Base-by-base conservation (phyloP, 2,329 filamentous ascomycete genomes). In the Beauveria medogensis region DNA sequence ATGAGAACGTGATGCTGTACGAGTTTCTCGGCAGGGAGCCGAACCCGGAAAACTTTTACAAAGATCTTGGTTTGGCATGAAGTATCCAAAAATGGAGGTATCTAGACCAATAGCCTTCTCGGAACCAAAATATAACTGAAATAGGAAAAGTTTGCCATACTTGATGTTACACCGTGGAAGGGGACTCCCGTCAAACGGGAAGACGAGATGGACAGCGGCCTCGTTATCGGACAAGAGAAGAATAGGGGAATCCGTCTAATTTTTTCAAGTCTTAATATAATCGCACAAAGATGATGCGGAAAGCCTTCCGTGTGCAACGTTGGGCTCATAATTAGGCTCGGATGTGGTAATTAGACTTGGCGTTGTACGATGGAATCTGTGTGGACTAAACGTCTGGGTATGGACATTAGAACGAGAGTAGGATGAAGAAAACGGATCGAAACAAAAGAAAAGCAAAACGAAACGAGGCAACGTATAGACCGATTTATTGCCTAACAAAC, bases 1-100 rank as follows among this genome's bases (percentile, higher is more conserved):
- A 92, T 66, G 90, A 93, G 78, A 91, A 93, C 88, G 78, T 85
- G 64, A 89, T 88, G 12, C 74, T 94, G 61, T 86, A 88, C 76
- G 85, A 91, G 66, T 94, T 93, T 75, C 72, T 94, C 62, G 89
- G 90, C 7, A 77, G 90, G 65, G 84, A 88, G 74, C 90, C 90
- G 0, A 91, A 82, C 71, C 86, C 84, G 0, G 89, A 93, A 70
- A 84, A 90, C 1, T 94, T 94, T 69, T 93, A 92, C 73, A 82
- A 83, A 73, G 90, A 93, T 70, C 76, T 94, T 55, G 90, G 90
- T 4, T 67, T 75, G 16, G 37, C 57, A 20, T 64, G 59, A 52
- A 28, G 3, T n/a, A 57, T 34, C 12, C 3, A 12, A 28, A 14
- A 8, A 22, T 16, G 1, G 8, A 6, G 2, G n/a, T n/a, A 20